Percentiles rank a stretch among this genome's conserved stretches.
Conservation (phyloP, 768 basidiomycete species). For the Punctularia strigosozonata region DNA sequence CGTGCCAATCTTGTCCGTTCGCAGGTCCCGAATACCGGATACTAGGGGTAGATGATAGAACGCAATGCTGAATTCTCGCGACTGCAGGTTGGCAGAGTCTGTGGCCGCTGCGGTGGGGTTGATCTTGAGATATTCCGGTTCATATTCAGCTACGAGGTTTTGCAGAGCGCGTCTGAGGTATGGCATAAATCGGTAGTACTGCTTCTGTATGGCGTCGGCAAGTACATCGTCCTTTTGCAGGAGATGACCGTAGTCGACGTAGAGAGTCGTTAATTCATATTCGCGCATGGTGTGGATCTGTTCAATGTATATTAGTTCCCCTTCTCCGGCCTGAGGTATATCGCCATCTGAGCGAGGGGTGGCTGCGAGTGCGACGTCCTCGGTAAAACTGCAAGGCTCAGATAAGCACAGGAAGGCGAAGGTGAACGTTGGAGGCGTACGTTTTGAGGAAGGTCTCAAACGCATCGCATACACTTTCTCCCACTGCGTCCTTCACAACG, state of each 20-base stretch:
- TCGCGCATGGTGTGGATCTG: conserved; percentile 95
- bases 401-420: conserved; percentile 1
- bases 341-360: conserved; percentile 73
- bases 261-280: conserved; percentile 89
- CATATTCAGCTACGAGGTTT: conserved; percentile 80
- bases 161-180: conserved; percentile 87
- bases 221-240: conserved; percentile 86
- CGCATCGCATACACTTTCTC: conserved; percentile 87
- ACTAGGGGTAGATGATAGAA: conserved; percentile 93
- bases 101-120: conserved; percentile 83
- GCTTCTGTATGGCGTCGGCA: conserved; percentile 84
- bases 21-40: conserved; percentile 86
- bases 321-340: conserved; percentile 39
- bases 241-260: conserved; percentile 90
- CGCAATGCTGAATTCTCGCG: conserved; percentile 89
- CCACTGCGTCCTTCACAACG: conserved; percentile 86
- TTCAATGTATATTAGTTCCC: conserved; percentile 74
- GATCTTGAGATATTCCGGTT: conserved; percentile 90
- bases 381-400: conserved; percentile 55
- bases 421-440: conserved; percentile 32
- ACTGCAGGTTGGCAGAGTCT: conserved; percentile 79
- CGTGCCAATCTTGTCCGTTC: conserved; percentile 89
- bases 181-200: conserved; percentile 95
- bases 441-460: conserved; percentile 88
- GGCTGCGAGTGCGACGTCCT: conserved; percentile 64